Evolutionary conservation across 495 filamentous ascomycete species (phyloP), one percentile per base, ranked within the genome.

Genomic region (Penicillium paradoxum): DNA sequence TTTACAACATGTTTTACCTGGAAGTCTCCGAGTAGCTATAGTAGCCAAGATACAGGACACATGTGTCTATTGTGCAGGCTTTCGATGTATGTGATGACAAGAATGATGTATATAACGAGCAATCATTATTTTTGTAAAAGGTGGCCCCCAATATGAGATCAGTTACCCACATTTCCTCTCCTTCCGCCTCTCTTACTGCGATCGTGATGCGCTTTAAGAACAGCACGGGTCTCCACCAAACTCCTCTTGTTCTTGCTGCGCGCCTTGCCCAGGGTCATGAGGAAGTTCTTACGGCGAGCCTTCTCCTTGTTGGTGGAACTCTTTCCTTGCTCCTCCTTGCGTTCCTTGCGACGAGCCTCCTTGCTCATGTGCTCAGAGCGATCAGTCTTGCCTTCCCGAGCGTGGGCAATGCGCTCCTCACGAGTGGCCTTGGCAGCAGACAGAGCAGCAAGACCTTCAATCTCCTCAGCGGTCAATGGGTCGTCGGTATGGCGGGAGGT

Each of bases 231-330:
- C 62, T 96, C 85, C 36, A 86, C 79, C 64, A 98, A 75, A 83
- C 89, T 95, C 60, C 89, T 79, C 84, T 96, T 97, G 65, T 88
- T 84, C 77, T 97, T 97, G 42, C 76, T 80, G 73, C 89, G 89
- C 3, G 93, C 92, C 77, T 97, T 97, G 42, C 91, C 89, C 33
- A 97, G 69, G 25, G 91, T 96, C 95, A 99, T 99, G 62, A 97
- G 65, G 70, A 97, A 95, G 68, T 97, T 97, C 84, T 99, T 97
- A 77, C 84, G 86, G 45, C 92, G 76, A 24, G 87, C 84, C 80
- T 99, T 99, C 78, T 99, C 95, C 78, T 88, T 89, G 73, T 99
- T 99, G 59, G 93, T 99, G 4, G 88, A 89, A 69, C 87, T 92
- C 80, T 97, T 97, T 53, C 90, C 89, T 73, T 91, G 81, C 14